Evolutionary conservation across 176 grass and related monocot genomes (phyloP).

Genomic region (Aegilops bicornis): DNA sequence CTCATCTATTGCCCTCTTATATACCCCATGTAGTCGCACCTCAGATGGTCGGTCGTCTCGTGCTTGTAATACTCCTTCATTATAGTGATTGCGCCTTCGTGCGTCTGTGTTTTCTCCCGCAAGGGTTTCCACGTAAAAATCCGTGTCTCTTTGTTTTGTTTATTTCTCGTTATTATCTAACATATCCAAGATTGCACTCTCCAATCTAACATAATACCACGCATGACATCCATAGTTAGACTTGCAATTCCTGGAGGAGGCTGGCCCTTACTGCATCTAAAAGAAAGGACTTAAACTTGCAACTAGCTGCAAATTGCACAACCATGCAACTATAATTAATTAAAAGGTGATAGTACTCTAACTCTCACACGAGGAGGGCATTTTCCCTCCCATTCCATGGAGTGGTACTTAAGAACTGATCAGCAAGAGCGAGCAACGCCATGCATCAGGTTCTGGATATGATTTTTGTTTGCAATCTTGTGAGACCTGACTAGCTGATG

Average conservation of each 20-base stretch:
- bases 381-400: slow-evolving; percentile 27
- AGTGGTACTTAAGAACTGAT: slow-evolving; percentile 10
- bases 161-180: too few relatives aligned
- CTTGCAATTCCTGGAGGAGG: neutral
- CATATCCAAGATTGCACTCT: neutral
- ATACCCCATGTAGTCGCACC: too few relatives aligned
- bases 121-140: too few relatives aligned
- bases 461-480: neutral
- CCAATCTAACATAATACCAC: neutral
- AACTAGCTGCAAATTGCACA: slow-evolving; percentile 2
- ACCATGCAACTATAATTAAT: neutral
- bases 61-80: too few relatives aligned
- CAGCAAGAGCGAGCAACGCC: neutral
- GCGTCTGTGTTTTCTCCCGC: too few relatives aligned
- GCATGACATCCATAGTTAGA: neutral
- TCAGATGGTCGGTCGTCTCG: too few relatives aligned
- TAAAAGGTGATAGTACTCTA: neutral
- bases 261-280: neutral
- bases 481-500: neutral
- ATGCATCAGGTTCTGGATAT: neutral
- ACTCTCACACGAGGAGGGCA: slow-evolving; percentile 6
- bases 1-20: too few relatives aligned
- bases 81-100: too few relatives aligned
- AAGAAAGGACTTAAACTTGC: neutral
- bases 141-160: too few relatives aligned